A percentile compares a stretch with the other conserved stretches of the same genome.
These are phyloP conservation scores for Aspergillus sp. DNA, from an alignment of 2,329 filamentous ascomycete species.

Conservation along the genomic window DNA sequence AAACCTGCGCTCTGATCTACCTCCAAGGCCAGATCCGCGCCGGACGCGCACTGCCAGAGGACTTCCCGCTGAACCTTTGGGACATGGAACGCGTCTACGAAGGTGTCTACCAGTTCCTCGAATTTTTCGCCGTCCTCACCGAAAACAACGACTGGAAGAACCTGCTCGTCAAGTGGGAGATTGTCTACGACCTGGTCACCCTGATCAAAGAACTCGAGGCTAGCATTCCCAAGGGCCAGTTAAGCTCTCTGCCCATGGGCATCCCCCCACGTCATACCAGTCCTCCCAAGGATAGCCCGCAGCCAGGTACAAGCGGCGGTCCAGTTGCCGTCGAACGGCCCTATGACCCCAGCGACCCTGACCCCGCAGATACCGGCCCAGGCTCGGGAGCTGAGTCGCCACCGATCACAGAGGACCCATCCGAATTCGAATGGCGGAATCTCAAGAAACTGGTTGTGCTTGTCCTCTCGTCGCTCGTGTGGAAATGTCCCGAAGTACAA, in stretches of 20 bases:
- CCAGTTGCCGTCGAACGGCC: constrained; percentile 57
- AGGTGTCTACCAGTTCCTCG: constrained; percentile 86
- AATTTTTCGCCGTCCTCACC: constrained; percentile 84
- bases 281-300: constrained; percentile 22
- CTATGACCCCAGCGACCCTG: constrained; percentile 46
- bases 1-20: constrained; percentile 90
- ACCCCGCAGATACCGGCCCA: constrained; percentile 36
- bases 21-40: constrained; percentile 84
- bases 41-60: constrained; percentile 66
- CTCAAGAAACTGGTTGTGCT: constrained; percentile 90
- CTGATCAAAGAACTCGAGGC: constrained; percentile 80
- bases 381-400: constrained; percentile 41
- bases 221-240: constrained; percentile 74
- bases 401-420: constrained; percentile 54
- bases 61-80: constrained; percentile 93
- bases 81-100: constrained; percentile 97
- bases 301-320: constrained; percentile 23
- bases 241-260: constrained; percentile 40
- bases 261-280: constrained; percentile 17
- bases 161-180: constrained; percentile 85
- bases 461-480: constrained; percentile 80
- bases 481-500: constrained; percentile 79
- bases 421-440: constrained; percentile 66
- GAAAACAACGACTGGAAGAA: constrained; percentile 77
- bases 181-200: constrained; percentile 79